Percentiles rank a stretch among this genome's conserved stretches.
Conservation (phyloP, 164 flowering plant species). For the Kingdonia uniflora region DNA sequence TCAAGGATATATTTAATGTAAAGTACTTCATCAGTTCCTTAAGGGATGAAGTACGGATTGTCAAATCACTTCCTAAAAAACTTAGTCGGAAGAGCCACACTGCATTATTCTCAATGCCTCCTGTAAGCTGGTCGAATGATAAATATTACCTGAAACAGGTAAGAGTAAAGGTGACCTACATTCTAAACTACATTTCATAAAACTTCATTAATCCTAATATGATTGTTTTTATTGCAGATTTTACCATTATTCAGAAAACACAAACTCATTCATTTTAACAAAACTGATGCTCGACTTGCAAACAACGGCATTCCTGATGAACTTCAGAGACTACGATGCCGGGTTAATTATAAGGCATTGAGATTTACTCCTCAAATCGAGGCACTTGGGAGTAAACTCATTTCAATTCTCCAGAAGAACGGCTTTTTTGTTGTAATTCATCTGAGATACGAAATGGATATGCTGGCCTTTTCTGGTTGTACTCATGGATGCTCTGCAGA, state of each 20-base stretch:
- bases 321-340: constrained; percentile 68
- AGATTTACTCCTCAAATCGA: constrained; percentile 67
- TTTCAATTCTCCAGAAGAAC: constrained; percentile 38
- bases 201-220: no score
- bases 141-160: constrained; percentile 80
- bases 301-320: constrained; percentile 57
- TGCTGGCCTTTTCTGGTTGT: constrained; percentile 87
- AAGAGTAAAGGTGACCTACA: not conserved
- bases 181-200: no score
- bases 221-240: constrained; percentile 34
- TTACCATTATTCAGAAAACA: constrained; percentile 51
- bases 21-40: constrained; percentile 73
- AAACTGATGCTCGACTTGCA: constrained; percentile 75
- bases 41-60: constrained; percentile 73
- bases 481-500: constrained; percentile 54
- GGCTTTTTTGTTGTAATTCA: constrained; percentile 69
- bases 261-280: constrained; percentile 59
- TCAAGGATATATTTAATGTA: constrained; percentile 78
- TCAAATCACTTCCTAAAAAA: constrained; percentile 58
- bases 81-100: constrained; percentile 37
- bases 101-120: constrained; percentile 49
- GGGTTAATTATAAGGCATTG: constrained; percentile 66
- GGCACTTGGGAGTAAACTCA: constrained; percentile 49
- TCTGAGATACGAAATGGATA: constrained; percentile 88
- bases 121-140: constrained; percentile 91